Conservation (phyloP, 306 rosid genomes). For the Hylodesmum podocarpum region DNA sequence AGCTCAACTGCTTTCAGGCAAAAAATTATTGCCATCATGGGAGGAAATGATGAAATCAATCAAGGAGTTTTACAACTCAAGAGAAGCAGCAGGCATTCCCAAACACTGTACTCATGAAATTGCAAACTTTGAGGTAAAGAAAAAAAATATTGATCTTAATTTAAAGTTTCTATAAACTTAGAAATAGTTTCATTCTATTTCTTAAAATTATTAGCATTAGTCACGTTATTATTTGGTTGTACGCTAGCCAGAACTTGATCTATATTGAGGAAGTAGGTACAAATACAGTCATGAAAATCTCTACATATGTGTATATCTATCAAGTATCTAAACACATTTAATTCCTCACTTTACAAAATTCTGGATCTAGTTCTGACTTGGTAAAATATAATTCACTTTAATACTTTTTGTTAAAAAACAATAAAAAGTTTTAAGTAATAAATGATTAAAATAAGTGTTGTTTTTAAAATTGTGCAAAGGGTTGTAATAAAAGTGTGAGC, state of each 20-base stretch:
- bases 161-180: neutral
- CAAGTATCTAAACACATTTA: neutral
- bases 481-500: no score
- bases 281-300: neutral
- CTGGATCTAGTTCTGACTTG: neutral
- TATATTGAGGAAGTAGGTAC: no score
- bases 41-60: conserved; percentile 92
- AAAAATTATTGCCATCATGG: conserved; percentile 76
- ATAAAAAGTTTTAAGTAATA: neutral
- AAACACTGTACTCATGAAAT: conserved; percentile 74
- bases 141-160: neutral
- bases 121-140: conserved; percentile 75
- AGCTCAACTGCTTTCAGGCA: conserved; percentile 89
- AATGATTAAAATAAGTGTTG: neutral
- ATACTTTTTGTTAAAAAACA: neutral
- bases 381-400: neutral
- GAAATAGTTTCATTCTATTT: neutral
- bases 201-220: no score
- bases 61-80: conserved; percentile 71
- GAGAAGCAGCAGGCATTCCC: conserved; percentile 74
- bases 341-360: no score
- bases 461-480: no score
- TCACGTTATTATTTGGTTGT: no score
- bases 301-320: neutral
- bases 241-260: no score